Evolutionary conservation across 192 early-diverging fungal species (phyloP).

Genomic region (Entomortierella chlamydospora): DNA sequence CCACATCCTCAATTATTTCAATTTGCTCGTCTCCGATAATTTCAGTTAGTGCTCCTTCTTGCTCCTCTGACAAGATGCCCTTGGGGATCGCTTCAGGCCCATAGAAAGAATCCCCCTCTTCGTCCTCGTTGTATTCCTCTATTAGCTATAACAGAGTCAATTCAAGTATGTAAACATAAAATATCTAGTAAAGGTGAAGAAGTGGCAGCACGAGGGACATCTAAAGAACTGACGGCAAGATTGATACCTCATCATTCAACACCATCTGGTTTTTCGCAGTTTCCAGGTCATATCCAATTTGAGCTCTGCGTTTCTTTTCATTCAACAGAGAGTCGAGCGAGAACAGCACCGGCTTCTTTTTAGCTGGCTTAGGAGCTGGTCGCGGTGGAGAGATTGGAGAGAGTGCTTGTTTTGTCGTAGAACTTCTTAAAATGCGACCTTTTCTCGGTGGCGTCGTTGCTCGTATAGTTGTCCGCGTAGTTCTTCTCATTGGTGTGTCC

Average conservation of each 20-base stretch:
- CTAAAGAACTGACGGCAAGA: neutral
- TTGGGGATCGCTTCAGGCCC: constrained; percentile 17
- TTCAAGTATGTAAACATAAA: too few relatives aligned
- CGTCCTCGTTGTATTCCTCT: constrained; percentile 26
- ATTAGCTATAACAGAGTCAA: neutral
- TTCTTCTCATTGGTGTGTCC: neutral
- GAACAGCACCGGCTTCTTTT: constrained; percentile 7
- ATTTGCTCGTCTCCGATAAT: constrained; percentile 24
- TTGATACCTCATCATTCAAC: constrained; percentile 26
- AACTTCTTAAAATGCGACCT: neutral
- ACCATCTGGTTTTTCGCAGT: neutral
- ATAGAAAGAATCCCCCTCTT: neutral
- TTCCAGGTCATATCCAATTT: constrained; percentile 34
- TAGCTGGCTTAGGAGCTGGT: neutral
- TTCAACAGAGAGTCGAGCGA: constrained; percentile 36
- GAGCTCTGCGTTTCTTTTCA: constrained; percentile 32
- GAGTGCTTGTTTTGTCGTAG: neutral
- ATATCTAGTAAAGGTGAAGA: neutral
- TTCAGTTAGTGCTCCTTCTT: constrained; percentile 25
- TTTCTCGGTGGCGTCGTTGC: neutral
- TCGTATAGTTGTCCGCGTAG: neutral
- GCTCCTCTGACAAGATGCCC: constrained; percentile 36
- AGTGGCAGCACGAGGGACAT: neutral
- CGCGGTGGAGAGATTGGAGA: neutral
- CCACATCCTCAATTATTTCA: constrained; percentile 26